Conservation (phyloP, 768 basidiomycete genomes). For the Panaeolus cyanescens region DNA sequence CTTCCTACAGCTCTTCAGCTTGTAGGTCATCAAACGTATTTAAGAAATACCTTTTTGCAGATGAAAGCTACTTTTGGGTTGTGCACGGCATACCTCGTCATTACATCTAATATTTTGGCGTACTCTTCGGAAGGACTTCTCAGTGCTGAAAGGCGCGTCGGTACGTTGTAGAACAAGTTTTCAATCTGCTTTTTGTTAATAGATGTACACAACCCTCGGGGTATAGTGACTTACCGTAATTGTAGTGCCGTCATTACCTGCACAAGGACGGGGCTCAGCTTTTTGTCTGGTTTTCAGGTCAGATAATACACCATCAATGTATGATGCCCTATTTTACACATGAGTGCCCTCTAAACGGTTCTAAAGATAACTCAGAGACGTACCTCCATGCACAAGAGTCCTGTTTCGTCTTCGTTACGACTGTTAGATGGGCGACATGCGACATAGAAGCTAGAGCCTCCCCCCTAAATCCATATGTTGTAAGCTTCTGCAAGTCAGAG, state of each 20-base stretch:
- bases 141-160: constrained; percentile 83
- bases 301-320: constrained; percentile 74
- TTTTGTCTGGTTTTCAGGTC: constrained; percentile 71
- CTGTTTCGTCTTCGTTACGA: constrained; percentile 85
- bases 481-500: constrained; percentile 79
- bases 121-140: constrained; percentile 90
- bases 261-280: constrained; percentile 83
- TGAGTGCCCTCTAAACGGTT: neutral
- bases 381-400: constrained; percentile 94
- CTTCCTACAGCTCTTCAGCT: constrained; percentile 47
- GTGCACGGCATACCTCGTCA: constrained; percentile 93
- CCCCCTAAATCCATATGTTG: constrained; percentile 95
- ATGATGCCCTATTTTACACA: constrained; percentile 62
- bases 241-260: constrained; percentile 93
- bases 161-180: constrained; percentile 93
- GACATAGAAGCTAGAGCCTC: constrained; percentile 97
- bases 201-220: no score
- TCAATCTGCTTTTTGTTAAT: constrained; percentile 66
- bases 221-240: constrained; percentile 62
- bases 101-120: constrained; percentile 84
- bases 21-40: neutral
- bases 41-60: constrained; percentile 80
- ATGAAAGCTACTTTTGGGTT: constrained; percentile 87
- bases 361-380: constrained; percentile 31
- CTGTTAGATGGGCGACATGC: constrained; percentile 86